Evolutionary conservation across 2,329 filamentous ascomycete species (phyloP), one percentile per base, ranked within the genome.

Genomic region (Stachybotrys elegans): DNA sequence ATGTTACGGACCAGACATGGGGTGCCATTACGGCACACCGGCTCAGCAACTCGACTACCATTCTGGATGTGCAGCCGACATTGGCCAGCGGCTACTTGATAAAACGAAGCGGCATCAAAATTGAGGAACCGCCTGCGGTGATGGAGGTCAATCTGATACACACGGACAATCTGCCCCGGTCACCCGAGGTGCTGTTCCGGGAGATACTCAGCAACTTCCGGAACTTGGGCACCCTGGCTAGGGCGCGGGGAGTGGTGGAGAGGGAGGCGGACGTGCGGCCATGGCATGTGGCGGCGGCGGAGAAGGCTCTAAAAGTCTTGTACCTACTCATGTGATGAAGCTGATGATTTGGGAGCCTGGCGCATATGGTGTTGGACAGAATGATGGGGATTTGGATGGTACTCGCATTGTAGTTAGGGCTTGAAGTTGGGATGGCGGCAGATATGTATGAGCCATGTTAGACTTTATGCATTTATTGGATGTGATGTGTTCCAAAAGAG

Each of bases 1-100:
- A 93, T 56, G 65, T 79, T 2, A 82, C 81, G 1, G 88, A 93
- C 54, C 84, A 88, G 50, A 85, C 79, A 1, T 92, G 85, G 83
- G 86, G 83, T 17, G 77, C 86, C 5, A 70, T 93, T 14, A 73
- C 87, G 34, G 75, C 79, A 1, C 84, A 88, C 57, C 73, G 81
- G 13, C 69, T 84, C 14, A 81, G 76, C 60, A 83, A 79, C 55
- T 77, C 80, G 0, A 65, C 70, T 9, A 75, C 75, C 4, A 66
- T 77, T 14, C 66, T 75, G 5, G 78, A 82, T 35, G 61, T 76
- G 29, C 75, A 72, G 40, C 77, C 78, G 1, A 72, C 81, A 0
- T 71, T 85, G 2, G 72, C 78, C 23, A 83, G 79, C 53, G 83
- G 81, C 5, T 86, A 84, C 56, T 69, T 86, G 4, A 70, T 86